A percentile compares a stretch with the other conserved stretches of the same genome.
Evolutionary conservation across 306 rosid species (phyloP).

Genomic region (Vicia villosa): DNA sequence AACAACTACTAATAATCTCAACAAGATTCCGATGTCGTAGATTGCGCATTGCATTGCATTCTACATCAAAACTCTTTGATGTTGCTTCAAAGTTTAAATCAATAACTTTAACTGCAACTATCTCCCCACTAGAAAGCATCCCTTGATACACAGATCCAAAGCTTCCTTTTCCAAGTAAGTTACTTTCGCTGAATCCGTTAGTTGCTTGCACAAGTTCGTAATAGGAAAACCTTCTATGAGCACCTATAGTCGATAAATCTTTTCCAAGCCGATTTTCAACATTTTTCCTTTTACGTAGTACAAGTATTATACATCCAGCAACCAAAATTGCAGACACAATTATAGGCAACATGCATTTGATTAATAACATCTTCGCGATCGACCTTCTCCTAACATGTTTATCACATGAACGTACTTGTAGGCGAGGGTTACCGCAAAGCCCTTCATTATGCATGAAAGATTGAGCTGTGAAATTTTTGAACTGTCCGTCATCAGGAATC

Average conservation of each 20-base stretch:
- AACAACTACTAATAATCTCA: slow-evolving; percentile 27
- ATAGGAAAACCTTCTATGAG: slow-evolving; percentile 23
- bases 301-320: neutral
- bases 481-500: slow-evolving; percentile 41
- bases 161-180: slow-evolving; percentile 29
- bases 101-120: slow-evolving; percentile 35
- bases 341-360: slow-evolving; percentile 26
- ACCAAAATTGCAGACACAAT: slow-evolving; percentile 12
- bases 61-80: slow-evolving; percentile 27
- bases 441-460: slow-evolving; percentile 40
- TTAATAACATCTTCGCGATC: neutral
- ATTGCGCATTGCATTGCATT: slow-evolving; percentile 32
- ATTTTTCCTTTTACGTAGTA: neutral
- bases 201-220: slow-evolving; percentile 36
- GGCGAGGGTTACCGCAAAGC: slow-evolving; percentile 38
- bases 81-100: slow-evolving; percentile 16
- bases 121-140: slow-evolving; percentile 25
- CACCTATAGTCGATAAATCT: neutral
- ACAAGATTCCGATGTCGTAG: slow-evolving; percentile 35
- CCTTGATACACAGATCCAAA: slow-evolving; percentile 40
- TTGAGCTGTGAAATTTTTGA: slow-evolving; percentile 29
- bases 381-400: neutral
- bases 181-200: slow-evolving; percentile 12
- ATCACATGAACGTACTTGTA: slow-evolving; percentile 34
- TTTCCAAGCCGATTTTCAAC: neutral